Conservation (phyloP, 1,284 basidiomycete genomes). For the Peniophora sp. region DNA sequence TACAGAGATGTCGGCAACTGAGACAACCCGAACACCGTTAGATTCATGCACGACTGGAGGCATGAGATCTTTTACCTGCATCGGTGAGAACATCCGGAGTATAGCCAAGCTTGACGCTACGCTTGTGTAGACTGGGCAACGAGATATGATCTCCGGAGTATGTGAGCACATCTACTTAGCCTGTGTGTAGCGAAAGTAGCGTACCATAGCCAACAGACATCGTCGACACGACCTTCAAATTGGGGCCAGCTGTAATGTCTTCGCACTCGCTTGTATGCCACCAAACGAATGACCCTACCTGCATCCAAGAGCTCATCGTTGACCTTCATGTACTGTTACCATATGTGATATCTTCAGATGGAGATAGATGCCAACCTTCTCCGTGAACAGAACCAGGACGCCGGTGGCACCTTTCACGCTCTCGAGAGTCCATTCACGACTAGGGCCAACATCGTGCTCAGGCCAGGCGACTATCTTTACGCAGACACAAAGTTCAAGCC, state of each 20-base stretch:
- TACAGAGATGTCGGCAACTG: conserved; percentile 82
- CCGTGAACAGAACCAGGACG: conserved; percentile 61
- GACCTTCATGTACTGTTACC: conserved; percentile 33
- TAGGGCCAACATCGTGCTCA: conserved; percentile 48
- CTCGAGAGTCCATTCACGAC: conserved; percentile 73
- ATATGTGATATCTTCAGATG: background rate
- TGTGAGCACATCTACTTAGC: background rate
- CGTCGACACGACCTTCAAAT: conserved; percentile 76
- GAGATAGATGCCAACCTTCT: conserved; percentile 42
- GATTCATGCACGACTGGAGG: background rate
- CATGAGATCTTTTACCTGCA: conserved; percentile 46
- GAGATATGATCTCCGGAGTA: conserved; percentile 73
- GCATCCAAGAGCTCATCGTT: conserved; percentile 66
- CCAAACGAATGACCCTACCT: conserved; percentile 29
- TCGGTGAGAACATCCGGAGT: conserved; percentile 88
- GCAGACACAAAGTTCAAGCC: background rate
- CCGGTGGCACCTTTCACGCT: conserved; percentile 63
- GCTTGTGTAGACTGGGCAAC: conserved; percentile 51
- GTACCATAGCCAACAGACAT: conserved; percentile 86
- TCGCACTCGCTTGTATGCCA: background rate
- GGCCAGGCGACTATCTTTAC: conserved; percentile 59
- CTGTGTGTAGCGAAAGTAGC: conserved; percentile 10
- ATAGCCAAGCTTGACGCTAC: conserved; percentile 76
- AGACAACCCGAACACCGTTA: conserved; percentile 7
- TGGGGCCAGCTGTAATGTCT: conserved; percentile 49